Evolutionary conservation across 257 asterid genomes (phyloP).

Genomic region (Euphrasia confusa): DNA sequence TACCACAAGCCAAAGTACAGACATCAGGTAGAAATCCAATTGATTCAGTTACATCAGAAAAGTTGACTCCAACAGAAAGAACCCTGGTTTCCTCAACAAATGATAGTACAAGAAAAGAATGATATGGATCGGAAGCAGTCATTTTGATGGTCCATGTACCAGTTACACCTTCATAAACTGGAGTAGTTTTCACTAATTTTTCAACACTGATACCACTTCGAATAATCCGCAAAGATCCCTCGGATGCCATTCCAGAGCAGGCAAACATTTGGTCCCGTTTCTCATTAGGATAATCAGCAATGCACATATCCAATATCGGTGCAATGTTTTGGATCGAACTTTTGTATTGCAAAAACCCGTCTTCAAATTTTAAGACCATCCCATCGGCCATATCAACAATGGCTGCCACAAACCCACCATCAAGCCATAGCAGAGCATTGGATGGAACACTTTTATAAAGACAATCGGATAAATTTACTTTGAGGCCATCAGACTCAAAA

Average conservation of each 20-base stretch:
- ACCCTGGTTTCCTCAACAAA: slow-evolving; percentile 97
- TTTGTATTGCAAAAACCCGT: slow-evolving; percentile 53
- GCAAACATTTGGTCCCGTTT: slow-evolving; percentile 93
- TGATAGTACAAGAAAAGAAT: slow-evolving; percentile 86
- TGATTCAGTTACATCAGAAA: slow-evolving; percentile 86
- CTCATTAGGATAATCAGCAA: slow-evolving; percentile 76
- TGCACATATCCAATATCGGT: slow-evolving; percentile 87
- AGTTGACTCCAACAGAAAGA: slow-evolving; percentile 92
- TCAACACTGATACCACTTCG: slow-evolving; percentile 94
- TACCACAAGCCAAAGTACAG: slow-evolving; percentile 95
- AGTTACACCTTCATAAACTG: slow-evolving; percentile 84
- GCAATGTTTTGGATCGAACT: slow-evolving; percentile 88
- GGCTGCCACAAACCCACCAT: slow-evolving; percentile 77
- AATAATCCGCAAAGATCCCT: slow-evolving; percentile 82
- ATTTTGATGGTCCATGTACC: slow-evolving; percentile 87
- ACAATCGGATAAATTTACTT: slow-evolving; percentile 71
- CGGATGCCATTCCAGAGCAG: slow-evolving; percentile 95
- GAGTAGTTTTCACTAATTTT: slow-evolving; percentile 82
- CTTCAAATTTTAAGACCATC: slow-evolving; percentile 75
- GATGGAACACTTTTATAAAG: slow-evolving; percentile 72
- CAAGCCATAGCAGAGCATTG: slow-evolving; percentile 80
- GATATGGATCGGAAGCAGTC: slow-evolving; percentile 63
- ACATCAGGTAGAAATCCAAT: slow-evolving; percentile 82
- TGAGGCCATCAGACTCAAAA: slow-evolving; percentile 61
- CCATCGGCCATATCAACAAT: slow-evolving; percentile 96